Evolutionary conservation across 1,284 basidiomycete species (phyloP), one percentile per base, ranked within the genome.

Genomic region (Malassezia arunalokei): DNA sequence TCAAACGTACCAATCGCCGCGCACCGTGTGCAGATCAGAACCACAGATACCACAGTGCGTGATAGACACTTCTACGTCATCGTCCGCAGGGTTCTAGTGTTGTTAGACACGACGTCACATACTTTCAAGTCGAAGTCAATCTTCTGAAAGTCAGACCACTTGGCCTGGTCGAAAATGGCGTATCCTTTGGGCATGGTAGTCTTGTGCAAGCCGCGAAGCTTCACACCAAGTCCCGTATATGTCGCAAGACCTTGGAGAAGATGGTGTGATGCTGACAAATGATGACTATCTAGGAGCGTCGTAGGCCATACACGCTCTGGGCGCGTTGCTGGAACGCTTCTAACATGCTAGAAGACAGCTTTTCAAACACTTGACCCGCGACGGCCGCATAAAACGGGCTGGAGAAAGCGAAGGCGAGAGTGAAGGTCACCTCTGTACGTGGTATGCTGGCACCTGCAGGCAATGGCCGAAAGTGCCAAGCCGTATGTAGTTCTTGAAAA

Each of bases 321-420:
- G 87, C 91, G 31, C 90, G 79, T 62, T 83, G 77, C 74, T 94
- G 87, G 66, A 98, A 98, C 4, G 90, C 90, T 55, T 84, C 77
- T 24, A 95, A 84, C 87, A 94, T 95, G 75, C 85, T 79, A 57
- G 81, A 81, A 7, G 86, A 87, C 8, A 94, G 84, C 68, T 85
- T 82, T 20, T 84, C 84, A 67, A 95, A 87, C 65, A 94, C 87
- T 9, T 83, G 78, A 24, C 83, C 79, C 5, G 86, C 86, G 15
- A 90, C 79, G 1, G 83, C 79, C 1, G 86, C 85, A 69, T 95
- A 84, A 33, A 92, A 64, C 0, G 89, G 89, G 69, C 84, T 91
- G 40, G 84, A 79, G 68, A 96, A 96, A 24, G 84, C 82, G 72
- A 87, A 98, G 1, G 80, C 78, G 30, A 98, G 77, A 11, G 60